These are phyloP conservation scores for Epichloe baconii DNA, from an alignment of 2,329 filamentous ascomycete genomes.

Conservation along the genomic window DNA sequence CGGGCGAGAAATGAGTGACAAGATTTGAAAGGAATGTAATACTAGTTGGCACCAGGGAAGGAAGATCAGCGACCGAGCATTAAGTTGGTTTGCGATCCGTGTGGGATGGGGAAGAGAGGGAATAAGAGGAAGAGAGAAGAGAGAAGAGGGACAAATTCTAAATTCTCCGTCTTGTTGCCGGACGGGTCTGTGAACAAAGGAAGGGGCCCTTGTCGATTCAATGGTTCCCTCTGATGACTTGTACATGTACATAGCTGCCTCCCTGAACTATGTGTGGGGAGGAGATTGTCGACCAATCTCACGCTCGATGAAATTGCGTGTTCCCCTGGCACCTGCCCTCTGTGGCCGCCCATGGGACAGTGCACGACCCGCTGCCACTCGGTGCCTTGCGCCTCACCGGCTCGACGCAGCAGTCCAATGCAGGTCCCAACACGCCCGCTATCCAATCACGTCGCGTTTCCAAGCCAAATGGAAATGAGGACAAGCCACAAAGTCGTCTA, in stretches of 20 bases:
- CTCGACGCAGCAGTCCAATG: not conserved
- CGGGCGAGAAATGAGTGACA: not conserved
- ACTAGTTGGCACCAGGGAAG: not conserved
- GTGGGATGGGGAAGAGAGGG: not conserved
- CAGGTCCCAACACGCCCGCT: conserved; percentile 8
- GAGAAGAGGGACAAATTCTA: not conserved
- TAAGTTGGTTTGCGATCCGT: not conserved
- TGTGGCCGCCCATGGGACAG: not conserved
- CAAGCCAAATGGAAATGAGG: conserved; percentile 5
- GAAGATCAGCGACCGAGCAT: not conserved
- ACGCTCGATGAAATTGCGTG: not conserved
- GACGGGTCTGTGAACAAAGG: not conserved
- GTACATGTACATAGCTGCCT: not conserved
- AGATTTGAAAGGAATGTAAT: not conserved
- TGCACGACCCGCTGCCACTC: conserved; percentile 1
- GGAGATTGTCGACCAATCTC: no score
- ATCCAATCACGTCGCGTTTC: conserved; percentile 5
- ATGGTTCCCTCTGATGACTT: not conserved
- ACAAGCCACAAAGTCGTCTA: not conserved
- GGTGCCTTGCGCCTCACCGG: not conserved
- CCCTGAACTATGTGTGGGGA: no score
- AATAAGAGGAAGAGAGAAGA: not conserved
- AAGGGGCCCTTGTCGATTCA: not conserved
- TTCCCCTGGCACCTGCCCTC: not conserved
- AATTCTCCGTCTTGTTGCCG: not conserved